Base-by-base conservation (phyloP, 2,329 filamentous ascomycete species). In the Xylaria hypoxylon region DNA sequence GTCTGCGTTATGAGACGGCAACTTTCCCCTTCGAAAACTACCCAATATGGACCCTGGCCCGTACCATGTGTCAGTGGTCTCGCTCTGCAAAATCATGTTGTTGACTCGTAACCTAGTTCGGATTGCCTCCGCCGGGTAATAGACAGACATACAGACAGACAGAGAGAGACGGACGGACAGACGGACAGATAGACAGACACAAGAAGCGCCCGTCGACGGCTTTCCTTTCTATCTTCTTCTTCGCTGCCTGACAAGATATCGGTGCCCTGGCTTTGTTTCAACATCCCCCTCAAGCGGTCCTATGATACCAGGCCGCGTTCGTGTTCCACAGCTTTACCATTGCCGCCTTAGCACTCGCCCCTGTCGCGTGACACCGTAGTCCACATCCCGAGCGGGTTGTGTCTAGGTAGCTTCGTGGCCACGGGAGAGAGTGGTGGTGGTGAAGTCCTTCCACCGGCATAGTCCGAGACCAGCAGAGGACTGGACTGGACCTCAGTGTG, bases 1-100 rank as follows among this genome's bases (percentile, higher is more conserved):
- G 63, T 68, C 68, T 62, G 64, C 68, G 65, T 58, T 60, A 50
- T 40, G 65, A 56, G 64, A 74, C 62, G 52, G 31, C 24, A 31
- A n/a, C 53, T 47, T 24, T 42, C 22, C 40, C 47, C 38, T 57
- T 55, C 50, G 33, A 51, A 59, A 61, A 53, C 67, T 60, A 59
- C 62, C 68, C 69, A 71, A 70, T 71, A 71, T 71, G 68, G 63
- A 65, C 59, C 44, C 56, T 47, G 59, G 48, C 44, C 64, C 57
- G 64, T 70, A 40, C 65, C 68, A 70, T 70, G 69, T 71, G 69
- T 67, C 64, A 64, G 24, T 31, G 31, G 47, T 40, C 19, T 50
- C 51, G 59, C 50, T 55, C 51, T 31, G 50, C 42, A 31, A 40
- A 35, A 45, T 7, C 48, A 11, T 42, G 38, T 22, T 42, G 38